Base-by-base conservation (phyloP, 2,329 filamentous ascomycete genomes). In the Pochonia chlamydosporia region DNA sequence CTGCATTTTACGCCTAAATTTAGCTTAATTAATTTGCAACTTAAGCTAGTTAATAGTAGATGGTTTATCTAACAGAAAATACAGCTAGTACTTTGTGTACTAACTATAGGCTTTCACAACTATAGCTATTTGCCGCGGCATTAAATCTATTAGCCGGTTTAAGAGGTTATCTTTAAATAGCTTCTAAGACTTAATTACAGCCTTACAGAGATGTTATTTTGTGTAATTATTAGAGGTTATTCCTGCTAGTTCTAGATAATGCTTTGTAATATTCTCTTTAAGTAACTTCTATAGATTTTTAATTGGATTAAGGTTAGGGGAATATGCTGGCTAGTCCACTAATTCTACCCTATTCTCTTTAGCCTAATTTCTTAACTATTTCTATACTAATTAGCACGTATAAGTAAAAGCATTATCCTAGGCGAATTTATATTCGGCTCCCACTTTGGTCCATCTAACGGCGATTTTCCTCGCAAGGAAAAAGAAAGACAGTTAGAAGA, bases 221-320 rank as follows among this genome's bases (percentile, higher is more conserved):
- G 28, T 24, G 3, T 7, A 13, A 35, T 37, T 16, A 25, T 43
- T 50, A 14, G 24, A 33, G 5, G 25, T 18, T 23, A 50, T 47
- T 5, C 41, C 48, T 28, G 33, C 31, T 11, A 52, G 31, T 4
- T 46, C 28, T 0, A 28, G 50, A 41, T 50, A 37, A 21, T n/a
- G 28, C 30, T 52, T 31, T 30, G 35, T 31, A 24, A 52, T 49
- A 31, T 36, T 39, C 24, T 48, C 42, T 39, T 52, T 47, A 36
- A 50, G 16, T 18, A 52, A 11, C 33, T 50, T 50, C 50, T 23
- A 49, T 44, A 47, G 35, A 43, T 50, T 52, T 43, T 50, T 41
- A 5, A 52, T 52, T 6, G 30, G 46, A 36, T 52, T 47, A 36
- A 50, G 43, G 39, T 52, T 30, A 28, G 46, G 51, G 5, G 18